These are phyloP conservation scores for Citrus australasica DNA, from an alignment of 345 rosid species.

Conservation along the genomic window DNA sequence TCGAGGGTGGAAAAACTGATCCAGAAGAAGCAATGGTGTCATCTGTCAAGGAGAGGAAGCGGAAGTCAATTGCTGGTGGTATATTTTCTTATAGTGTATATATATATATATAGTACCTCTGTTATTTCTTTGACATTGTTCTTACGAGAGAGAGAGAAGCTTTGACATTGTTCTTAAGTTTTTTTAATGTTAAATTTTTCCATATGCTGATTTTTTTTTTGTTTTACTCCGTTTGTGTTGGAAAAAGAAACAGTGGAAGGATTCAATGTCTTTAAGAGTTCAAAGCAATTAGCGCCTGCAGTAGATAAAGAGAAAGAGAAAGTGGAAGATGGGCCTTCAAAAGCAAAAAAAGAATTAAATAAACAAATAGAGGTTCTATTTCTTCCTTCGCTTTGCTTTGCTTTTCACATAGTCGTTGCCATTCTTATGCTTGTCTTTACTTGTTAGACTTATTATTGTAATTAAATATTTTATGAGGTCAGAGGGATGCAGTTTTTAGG, in stretches of 20 bases:
- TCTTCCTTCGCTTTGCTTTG: background rate
- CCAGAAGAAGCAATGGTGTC: slow-evolving; percentile 24
- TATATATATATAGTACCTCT: background rate
- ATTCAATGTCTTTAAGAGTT: slow-evolving; percentile 65
- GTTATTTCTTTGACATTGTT: no score
- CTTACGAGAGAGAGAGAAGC: no score
- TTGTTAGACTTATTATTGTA: background rate
- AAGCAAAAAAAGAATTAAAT: slow-evolving; percentile 51
- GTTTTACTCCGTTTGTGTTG: background rate
- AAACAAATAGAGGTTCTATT: slow-evolving; percentile 62
- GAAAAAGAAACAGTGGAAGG: slow-evolving; percentile 62
- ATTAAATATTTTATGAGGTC: slow-evolving; percentile 15
- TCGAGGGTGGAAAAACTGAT: slow-evolving; percentile 35
- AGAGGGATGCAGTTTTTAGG: slow-evolving; percentile 71
- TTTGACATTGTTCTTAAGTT: background rate
- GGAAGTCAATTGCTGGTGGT: slow-evolving; percentile 52
- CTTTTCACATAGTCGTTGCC: background rate
- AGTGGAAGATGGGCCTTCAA: slow-evolving; percentile 24
- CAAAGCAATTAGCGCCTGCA: slow-evolving; percentile 29
- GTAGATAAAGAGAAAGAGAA: slow-evolving; percentile 22
- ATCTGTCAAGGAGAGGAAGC: slow-evolving; percentile 55
- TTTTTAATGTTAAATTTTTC: background rate
- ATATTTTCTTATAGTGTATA: background rate
- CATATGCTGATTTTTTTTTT: background rate
- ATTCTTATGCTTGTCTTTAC: background rate